Evolutionary conservation across 2,329 filamentous ascomycete species (phyloP).

Genomic region (Pezicula rhizophila): DNA sequence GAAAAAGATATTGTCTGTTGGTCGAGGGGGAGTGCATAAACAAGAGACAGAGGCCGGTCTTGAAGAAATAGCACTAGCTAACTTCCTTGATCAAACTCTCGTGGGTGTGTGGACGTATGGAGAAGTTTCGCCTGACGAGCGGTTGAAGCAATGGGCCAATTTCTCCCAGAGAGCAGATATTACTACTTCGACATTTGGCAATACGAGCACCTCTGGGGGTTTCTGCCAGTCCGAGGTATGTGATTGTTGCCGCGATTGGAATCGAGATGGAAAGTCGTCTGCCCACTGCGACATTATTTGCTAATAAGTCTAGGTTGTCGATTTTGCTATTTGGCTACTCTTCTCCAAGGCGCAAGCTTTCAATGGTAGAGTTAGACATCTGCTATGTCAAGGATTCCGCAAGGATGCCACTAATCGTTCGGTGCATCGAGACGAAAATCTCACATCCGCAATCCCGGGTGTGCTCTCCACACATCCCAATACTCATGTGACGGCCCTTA

Average conservation of each 20-base stretch:
- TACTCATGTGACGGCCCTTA: conserved; percentile 62
- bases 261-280: neutral
- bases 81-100: conserved; percentile 25
- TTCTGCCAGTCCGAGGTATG: conserved; percentile 61
- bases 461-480: conserved; percentile 62
- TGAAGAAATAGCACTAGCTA: conserved; percentile 8
- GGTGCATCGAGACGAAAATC: conserved; percentile 17
- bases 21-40: conserved; percentile 5
- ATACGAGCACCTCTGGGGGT: conserved; percentile 33
- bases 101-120: conserved; percentile 20
- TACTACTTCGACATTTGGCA: conserved; percentile 44
- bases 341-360: conserved; percentile 53
- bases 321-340: conserved; percentile 71
- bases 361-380: conserved; percentile 56
- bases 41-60: conserved; percentile 2
- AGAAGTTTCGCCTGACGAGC: conserved; percentile 26
- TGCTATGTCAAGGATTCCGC: conserved; percentile 80
- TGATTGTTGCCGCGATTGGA: conserved; percentile 7
- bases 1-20: conserved; percentile 46
- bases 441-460: conserved; percentile 53
- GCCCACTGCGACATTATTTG: neutral
- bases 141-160: conserved; percentile 49
- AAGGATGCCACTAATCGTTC: conserved; percentile 29
- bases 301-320: conserved; percentile 53
- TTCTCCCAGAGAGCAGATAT: conserved; percentile 63